Conservation (phyloP, 306 rosid species). For the Dryas alaskensis region DNA sequence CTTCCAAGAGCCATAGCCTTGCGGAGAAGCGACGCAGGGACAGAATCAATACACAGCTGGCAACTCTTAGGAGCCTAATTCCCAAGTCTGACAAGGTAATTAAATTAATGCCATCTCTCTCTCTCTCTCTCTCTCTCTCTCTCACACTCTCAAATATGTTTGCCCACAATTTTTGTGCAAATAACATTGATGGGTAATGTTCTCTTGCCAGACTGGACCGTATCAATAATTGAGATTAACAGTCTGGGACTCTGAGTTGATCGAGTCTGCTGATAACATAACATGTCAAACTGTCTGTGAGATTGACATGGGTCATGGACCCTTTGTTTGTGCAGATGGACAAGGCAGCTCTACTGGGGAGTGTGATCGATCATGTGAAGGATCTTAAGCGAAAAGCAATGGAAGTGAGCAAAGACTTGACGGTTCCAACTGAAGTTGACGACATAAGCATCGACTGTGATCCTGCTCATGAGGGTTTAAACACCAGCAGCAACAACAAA, state of each 20-base stretch:
- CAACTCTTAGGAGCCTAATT: conserved; percentile 82
- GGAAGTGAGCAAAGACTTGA: conserved; percentile 53
- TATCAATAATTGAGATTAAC: background rate
- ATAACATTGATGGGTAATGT: too few species aligned
- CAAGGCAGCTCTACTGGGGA: conserved; percentile 90
- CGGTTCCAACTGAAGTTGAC: conserved; percentile 78
- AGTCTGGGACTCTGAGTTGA: background rate
- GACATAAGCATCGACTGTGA: conserved; percentile 66
- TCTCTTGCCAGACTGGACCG: too few species aligned
- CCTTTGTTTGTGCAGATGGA: conserved; percentile 66
- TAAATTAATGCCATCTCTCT: too few species aligned
- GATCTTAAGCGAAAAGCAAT: conserved; percentile 84
- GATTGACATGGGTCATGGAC: too few species aligned
- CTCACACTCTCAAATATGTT: too few species aligned
- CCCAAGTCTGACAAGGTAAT: conserved; percentile 92
- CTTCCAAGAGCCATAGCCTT: conserved; percentile 91
- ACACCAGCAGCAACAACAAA: conserved; percentile 17
- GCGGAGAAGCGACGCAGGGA: conserved; percentile 96
- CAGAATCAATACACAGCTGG: conserved; percentile 89
- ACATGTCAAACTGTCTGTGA: too few species aligned
- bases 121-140: too few species aligned
- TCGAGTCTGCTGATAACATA: too few species aligned
- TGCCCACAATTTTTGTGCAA: background rate
- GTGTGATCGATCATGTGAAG: conserved; percentile 84
- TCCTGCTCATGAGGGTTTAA: conserved; percentile 25